A percentile compares a stretch with the other conserved stretches of the same genome.
phyloP scores from a whole-genome alignment of 352 stramenopile genomes.

The Pythium insidiosum region DNA sequence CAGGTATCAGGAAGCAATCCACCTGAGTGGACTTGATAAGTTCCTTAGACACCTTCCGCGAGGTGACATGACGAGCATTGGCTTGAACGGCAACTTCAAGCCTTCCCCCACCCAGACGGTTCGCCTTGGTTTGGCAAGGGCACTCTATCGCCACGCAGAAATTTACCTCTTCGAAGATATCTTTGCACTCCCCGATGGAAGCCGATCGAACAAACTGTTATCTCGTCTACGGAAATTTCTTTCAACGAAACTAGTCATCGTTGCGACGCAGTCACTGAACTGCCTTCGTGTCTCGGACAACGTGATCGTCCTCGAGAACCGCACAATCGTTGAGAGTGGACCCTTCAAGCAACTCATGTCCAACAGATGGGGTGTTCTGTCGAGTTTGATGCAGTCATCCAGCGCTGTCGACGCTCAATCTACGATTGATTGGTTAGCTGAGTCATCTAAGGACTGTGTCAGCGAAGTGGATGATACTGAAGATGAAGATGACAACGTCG shows the following conservation, averaged over 20 bases:
- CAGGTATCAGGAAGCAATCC: constrained; percentile 45
- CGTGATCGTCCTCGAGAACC: constrained; percentile 45
- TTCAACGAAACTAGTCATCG: constrained; percentile 80
- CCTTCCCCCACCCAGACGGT: constrained; percentile 92
- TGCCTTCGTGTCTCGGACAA: constrained; percentile 53
- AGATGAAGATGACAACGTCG: too few relatives aligned
- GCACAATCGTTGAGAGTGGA: constrained; percentile 11
- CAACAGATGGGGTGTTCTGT: constrained; percentile 21
- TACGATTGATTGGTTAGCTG: too few relatives aligned
- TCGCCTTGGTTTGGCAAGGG: constrained; percentile 67
- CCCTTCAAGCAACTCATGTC: constrained; percentile 8
- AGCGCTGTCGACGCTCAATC: too few relatives aligned
- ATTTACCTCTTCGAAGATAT: constrained; percentile 94
- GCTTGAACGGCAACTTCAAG: constrained; percentile 91
- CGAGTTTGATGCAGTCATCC: constrained; percentile 48
- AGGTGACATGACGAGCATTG: constrained; percentile 94
- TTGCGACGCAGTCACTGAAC: constrained; percentile 65
- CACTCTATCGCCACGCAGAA: constrained; percentile 73
- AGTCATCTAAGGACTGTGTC: too few relatives aligned
- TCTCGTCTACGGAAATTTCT: too few relatives aligned
- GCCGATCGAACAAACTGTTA: constrained; percentile 42
- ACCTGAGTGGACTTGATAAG: constrained; percentile 40
- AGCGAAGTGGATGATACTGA: too few relatives aligned
- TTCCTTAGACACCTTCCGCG: constrained; percentile 44
- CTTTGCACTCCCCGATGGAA: constrained; percentile 91